A percentile compares a stretch with the other conserved stretches of the same genome.
phyloP scores from a whole-genome alignment of 1,284 basidiomycete genomes.

The Moniliella sp. region DNA sequence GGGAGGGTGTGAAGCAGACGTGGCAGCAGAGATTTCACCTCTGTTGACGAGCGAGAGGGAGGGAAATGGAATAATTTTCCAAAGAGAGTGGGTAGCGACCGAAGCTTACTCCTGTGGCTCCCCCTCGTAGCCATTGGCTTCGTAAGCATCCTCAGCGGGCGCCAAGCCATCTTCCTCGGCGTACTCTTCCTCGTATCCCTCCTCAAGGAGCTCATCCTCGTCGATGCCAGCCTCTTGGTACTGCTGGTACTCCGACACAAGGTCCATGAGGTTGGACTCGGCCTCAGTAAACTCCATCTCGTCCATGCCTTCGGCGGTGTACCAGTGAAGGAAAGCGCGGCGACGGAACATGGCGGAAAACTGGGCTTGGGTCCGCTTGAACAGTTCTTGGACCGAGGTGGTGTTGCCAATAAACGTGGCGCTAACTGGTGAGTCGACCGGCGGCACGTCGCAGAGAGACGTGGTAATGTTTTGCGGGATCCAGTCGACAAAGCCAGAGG shows the following conservation, averaged over 20 bases:
- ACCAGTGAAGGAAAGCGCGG: constrained; percentile 92
- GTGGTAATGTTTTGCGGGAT: constrained; percentile 59
- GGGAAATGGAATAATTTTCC: no score
- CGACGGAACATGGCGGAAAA: constrained; percentile 97
- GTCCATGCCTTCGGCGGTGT: constrained; percentile 68
- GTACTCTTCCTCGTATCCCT: neutral
- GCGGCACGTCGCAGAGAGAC: constrained; percentile 84
- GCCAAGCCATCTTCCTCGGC: no score
- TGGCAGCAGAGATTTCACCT: no score
- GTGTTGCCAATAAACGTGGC: constrained; percentile 91
- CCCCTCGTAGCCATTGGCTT: no score
- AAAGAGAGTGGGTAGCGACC: no score
- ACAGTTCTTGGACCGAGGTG: constrained; percentile 67
- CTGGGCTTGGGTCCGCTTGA: constrained; percentile 71
- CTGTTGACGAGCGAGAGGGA: no score
- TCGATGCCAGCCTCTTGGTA: neutral
- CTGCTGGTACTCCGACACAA: constrained; percentile 41
- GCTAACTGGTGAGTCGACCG: constrained; percentile 44
- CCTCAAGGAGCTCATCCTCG: neutral
- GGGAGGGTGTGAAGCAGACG: no score
- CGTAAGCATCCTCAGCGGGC: no score
- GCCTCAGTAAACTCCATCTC: constrained; percentile 95
- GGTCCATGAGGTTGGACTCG: constrained; percentile 64
- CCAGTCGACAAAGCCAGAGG: constrained; percentile 92
- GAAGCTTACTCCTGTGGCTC: no score